Evolutionary conservation across 202 grass and related monocot genomes (phyloP).

Genomic region (Eragrostis tef): DNA sequence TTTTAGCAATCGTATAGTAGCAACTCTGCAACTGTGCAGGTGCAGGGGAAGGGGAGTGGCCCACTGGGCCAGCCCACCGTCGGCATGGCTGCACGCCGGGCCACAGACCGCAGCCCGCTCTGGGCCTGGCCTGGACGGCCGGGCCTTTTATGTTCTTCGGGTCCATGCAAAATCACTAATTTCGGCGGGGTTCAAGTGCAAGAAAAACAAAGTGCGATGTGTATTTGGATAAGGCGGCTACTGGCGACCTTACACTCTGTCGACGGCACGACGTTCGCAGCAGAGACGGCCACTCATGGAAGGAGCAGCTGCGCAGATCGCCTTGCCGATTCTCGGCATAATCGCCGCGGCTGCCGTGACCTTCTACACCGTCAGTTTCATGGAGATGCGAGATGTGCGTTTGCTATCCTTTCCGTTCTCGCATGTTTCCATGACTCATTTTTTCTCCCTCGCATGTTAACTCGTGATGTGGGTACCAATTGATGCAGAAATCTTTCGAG

Average conservation of each 20-base stretch:
- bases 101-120: too few relatives aligned
- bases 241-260: neutral
- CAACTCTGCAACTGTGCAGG: too few relatives aligned
- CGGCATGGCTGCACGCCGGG: too few relatives aligned
- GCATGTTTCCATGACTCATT: neutral
- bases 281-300: slow-evolving; percentile 50
- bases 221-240: slow-evolving; percentile 38
- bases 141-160: too few relatives aligned
- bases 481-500: slow-evolving; percentile 73
- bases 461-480: too few relatives aligned
- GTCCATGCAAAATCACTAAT: neutral
- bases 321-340: slow-evolving; percentile 64
- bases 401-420: neutral
- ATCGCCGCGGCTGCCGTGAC: slow-evolving; percentile 64
- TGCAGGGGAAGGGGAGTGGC: too few relatives aligned
- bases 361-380: slow-evolving; percentile 92
- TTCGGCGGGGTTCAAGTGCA: neutral
- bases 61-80: too few relatives aligned
- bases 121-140: too few relatives aligned
- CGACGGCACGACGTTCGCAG: neutral
- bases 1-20: too few relatives aligned
- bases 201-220: neutral
- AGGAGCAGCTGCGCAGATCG: slow-evolving; percentile 61
- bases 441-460: neutral
- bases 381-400: slow-evolving; percentile 66